Percentiles rank a stretch among this genome's conserved stretches.
These are phyloP conservation scores for Apiosordaria backusii DNA, from an alignment of 495 filamentous ascomycete species.

Conservation along the genomic window DNA sequence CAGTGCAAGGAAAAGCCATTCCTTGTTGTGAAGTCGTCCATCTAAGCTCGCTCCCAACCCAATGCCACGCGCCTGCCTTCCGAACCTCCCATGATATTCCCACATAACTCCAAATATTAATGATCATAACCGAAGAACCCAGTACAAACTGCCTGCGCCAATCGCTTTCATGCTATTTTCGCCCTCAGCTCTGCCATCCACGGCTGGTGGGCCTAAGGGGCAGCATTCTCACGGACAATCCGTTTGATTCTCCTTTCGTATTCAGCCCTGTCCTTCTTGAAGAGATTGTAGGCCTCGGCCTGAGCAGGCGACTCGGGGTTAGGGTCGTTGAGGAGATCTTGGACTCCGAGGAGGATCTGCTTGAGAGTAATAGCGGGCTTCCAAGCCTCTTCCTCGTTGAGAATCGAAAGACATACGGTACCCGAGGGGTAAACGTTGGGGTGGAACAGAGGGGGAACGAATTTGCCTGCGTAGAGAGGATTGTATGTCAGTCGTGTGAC, in stretches of 20 bases:
- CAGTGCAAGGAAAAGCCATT: background rate
- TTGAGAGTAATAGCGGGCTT: constrained; percentile 97
- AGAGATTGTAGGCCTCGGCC: constrained; percentile 95
- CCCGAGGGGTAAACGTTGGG: constrained; percentile 98
- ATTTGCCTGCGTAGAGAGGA: constrained; percentile 69
- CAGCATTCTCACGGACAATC: constrained; percentile 83
- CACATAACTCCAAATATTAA: constrained; percentile 21
- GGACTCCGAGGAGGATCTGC: constrained; percentile 91
- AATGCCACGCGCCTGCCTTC: constrained; percentile 11
- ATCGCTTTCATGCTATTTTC: background rate
- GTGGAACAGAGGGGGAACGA: constrained; percentile 92
- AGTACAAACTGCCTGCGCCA: background rate
- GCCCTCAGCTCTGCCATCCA: background rate
- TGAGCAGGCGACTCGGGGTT: constrained; percentile 97
- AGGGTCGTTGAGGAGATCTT: constrained; percentile 91
- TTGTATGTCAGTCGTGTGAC: constrained; percentile 26
- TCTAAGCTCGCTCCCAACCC: constrained; percentile 18
- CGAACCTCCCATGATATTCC: constrained; percentile 23
- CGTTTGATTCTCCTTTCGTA: constrained; percentile 86
- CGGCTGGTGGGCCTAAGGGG: constrained; percentile 30
- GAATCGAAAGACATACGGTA: constrained; percentile 93
- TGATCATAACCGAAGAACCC: constrained; percentile 7
- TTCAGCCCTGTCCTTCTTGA: constrained; percentile 80
- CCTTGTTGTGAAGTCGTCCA: constrained; percentile 7
- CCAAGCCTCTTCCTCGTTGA: constrained; percentile 99